Base-by-base conservation (phyloP, 352 stramenopile species). In the Globisporangium recalcitrans region DNA sequence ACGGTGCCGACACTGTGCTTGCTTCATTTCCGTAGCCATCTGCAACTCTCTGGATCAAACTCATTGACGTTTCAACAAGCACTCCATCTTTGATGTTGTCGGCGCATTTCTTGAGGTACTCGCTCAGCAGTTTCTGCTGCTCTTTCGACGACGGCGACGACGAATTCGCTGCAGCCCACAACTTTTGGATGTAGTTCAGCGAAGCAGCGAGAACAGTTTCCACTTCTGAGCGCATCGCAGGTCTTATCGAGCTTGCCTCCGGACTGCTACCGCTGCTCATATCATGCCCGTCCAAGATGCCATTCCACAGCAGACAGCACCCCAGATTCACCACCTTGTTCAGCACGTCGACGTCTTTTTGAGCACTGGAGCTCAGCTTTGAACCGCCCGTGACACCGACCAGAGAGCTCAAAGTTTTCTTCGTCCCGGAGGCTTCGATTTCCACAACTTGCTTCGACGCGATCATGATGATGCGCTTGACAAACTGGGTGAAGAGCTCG, bases 221-320 rank as follows among this genome's bases (percentile, higher is more conserved):
- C 21, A 93, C 71, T 58, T 84, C 71, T 22, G 63, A 59, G n/a
- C 69, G 70, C 67, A 88, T 75, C 21, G 64, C 68, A 21, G 52
- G 54, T 38, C 68, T 74, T 14, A 87, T 42, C 13, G 57, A 40
- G 27, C 29, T 21, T 48, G 53, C 29, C n/a, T n/a, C n/a, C 46
- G 52, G n/a, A 29, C 38, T 46, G 38, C 52, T 38, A 54, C 32
- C 21, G 53, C 11, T 65, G 40, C 59, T 83, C 63, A 26, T 53
- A 67, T 70, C 80, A 54, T 58, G 58, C 7, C 54, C 62, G 19
- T 68, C 62, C 58, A 85, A 65, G 26, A 88, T 78, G 9, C 71
- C 81, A 68, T 88, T 92, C 85, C 85, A 93, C 51, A 91, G 78
- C 19, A 94, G 58, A n/a, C 77, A 91, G 16, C 85, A 84, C 22